A percentile compares a stretch with the other conserved stretches of the same genome.
Conservation (phyloP, 768 basidiomycete genomes). For the Leccinum truebloodii region DNA sequence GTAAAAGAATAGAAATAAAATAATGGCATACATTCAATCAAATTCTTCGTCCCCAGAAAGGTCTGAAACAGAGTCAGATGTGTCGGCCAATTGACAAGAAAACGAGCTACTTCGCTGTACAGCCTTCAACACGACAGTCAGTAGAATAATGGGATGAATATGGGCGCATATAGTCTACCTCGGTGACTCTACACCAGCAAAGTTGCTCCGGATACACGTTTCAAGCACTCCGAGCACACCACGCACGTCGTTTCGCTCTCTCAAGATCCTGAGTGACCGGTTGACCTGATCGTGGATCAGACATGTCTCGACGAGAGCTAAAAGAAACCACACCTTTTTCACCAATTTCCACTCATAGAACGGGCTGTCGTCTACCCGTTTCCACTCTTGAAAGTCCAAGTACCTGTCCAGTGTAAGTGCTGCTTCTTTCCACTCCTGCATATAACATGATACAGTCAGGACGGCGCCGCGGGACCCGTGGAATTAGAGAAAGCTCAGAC, state of each 20-base stretch:
- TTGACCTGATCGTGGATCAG: slow-evolving; percentile 52
- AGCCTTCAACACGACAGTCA: slow-evolving; percentile 48
- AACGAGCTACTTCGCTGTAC: slow-evolving; percentile 72
- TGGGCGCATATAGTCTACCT: slow-evolving; percentile 43
- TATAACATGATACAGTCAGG: not conserved
- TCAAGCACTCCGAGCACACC: slow-evolving; percentile 89
- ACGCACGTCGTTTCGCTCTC: slow-evolving; percentile 78
- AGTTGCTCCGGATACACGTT: slow-evolving; percentile 88
- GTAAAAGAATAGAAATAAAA: not conserved
- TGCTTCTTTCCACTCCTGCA: slow-evolving; percentile 83
- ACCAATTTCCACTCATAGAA: slow-evolving; percentile 93
- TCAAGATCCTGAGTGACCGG: slow-evolving; percentile 66
- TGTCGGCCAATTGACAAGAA: slow-evolving; percentile 1
- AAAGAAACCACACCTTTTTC: slow-evolving; percentile 51
- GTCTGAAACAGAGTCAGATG: slow-evolving; percentile 52
- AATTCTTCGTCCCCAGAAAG: slow-evolving; percentile 85
- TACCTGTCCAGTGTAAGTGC: slow-evolving; percentile 79
- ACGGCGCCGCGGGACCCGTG: not conserved
- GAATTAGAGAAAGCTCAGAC: not conserved
- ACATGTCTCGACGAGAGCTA: not conserved
- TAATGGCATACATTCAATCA: slow-evolving; percentile 72
- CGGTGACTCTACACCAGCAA: slow-evolving; percentile 88
- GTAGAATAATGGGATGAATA: not conserved
- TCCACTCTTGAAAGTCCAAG: slow-evolving; percentile 90
- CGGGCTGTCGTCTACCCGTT: slow-evolving; percentile 79